Percentiles rank a stretch among this genome's conserved stretches.
Conservation (phyloP, 2,329 filamentous ascomycete species). For the Fusarium luffae region DNA sequence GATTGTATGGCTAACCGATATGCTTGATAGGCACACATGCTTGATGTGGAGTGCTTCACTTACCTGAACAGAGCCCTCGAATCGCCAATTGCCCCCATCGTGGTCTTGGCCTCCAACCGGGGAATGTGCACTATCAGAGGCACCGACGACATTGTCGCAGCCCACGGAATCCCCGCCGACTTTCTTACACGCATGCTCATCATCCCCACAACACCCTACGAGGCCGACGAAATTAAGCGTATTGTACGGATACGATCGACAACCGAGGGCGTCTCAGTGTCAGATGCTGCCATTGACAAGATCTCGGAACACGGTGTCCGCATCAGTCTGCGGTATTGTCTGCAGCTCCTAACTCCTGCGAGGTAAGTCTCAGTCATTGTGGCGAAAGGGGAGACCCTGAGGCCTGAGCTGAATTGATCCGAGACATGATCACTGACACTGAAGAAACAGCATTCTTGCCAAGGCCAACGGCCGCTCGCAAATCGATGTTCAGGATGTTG, state of each 20-base stretch:
- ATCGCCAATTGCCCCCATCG: conserved; percentile 92
- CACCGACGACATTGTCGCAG: conserved; percentile 81
- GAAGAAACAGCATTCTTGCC: conserved; percentile 77
- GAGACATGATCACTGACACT: conserved; percentile 50
- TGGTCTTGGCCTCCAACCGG: conserved; percentile 96
- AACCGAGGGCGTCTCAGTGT: conserved; percentile 82
- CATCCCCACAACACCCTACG: conserved; percentile 92
- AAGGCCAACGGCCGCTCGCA: conserved; percentile 82
- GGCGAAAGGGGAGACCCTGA: conserved; percentile 35
- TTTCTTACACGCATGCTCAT: conserved; percentile 94
- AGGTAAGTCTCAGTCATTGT: conserved; percentile 64
- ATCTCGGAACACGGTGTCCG: conserved; percentile 87
- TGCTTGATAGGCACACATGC: conserved; percentile 87
- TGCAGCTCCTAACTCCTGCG: conserved; percentile 90
- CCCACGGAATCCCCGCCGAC: conserved; percentile 94
- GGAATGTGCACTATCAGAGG: conserved; percentile 94
- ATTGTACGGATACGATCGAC: conserved; percentile 88
- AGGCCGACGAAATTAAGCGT: conserved; percentile 87
- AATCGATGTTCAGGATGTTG: conserved; percentile 81
- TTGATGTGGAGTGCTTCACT: conserved; percentile 98
- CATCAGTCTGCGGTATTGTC: conserved; percentile 90
- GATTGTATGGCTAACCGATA: conserved; percentile 38
- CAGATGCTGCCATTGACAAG: conserved; percentile 85
- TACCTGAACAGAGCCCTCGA: conserved; percentile 99
- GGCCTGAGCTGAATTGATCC: conserved; percentile 23